Evolutionary conservation across 1,139 yeast genomes (phyloP).

Genomic region (Candida glucosophila): DNA sequence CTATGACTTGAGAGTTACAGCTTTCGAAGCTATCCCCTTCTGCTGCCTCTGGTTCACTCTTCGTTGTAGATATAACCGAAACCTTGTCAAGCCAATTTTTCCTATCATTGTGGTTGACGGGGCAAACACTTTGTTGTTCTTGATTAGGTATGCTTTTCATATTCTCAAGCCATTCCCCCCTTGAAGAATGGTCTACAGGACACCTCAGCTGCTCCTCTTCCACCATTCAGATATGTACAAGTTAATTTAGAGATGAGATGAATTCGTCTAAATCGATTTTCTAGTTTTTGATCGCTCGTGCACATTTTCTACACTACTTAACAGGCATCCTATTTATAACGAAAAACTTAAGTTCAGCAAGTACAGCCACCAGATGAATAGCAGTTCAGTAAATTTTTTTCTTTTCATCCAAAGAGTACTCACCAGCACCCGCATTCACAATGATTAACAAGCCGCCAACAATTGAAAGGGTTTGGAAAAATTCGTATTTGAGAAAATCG

Average conservation of each 20-base stretch:
- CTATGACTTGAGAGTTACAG: constrained; percentile 37
- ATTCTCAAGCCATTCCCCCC: constrained; percentile 12
- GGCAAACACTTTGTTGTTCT: constrained; percentile 41
- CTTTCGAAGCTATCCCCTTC: constrained; percentile 35
- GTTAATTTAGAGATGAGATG: too few relatives aligned
- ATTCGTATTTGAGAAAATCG: constrained; percentile 87
- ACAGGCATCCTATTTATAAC: too few relatives aligned
- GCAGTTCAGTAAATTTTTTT: constrained; percentile 68
- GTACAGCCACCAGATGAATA: too few relatives aligned
- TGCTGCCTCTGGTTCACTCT: constrained; percentile 24
- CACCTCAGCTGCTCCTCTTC: constrained; percentile 13
- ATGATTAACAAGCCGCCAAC: constrained; percentile 89
- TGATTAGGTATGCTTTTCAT: constrained; percentile 1
- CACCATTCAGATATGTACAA: constrained; percentile 2
- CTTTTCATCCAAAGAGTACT: constrained; percentile 88
- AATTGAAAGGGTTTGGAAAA: constrained; percentile 89
- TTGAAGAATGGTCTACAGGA: constrained; percentile 18
- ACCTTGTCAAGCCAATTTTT: constrained; percentile 46
- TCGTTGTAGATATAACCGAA: constrained; percentile 17
- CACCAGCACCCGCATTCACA: constrained; percentile 96
- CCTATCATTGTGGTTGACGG: constrained; percentile 59
- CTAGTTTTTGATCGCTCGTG: too few relatives aligned
- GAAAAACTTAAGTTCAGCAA: too few relatives aligned
- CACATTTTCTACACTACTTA: too few relatives aligned
- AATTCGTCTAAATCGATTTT: too few relatives aligned